Percentiles rank a stretch among this genome's conserved stretches.
phyloP scores from a whole-genome alignment of 139 green algal species.

The Micractinium sp. region DNA sequence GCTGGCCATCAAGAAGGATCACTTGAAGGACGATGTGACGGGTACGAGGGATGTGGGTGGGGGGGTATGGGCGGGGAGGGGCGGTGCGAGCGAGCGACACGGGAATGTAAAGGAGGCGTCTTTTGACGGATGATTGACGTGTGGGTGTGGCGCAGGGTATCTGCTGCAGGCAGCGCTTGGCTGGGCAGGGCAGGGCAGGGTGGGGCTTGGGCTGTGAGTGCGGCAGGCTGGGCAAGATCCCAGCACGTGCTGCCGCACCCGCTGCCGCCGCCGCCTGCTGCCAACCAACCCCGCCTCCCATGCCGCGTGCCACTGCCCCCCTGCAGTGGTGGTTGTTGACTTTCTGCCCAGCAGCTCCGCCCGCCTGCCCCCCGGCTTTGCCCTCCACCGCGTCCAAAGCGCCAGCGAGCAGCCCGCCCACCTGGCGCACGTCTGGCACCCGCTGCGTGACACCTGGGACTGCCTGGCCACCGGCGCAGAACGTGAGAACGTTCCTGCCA shows the following conservation, averaged over 20 bases:
- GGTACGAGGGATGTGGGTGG: too few species aligned
- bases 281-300: too few species aligned
- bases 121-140: neutral
- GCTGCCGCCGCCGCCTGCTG: too few species aligned
- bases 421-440: slow-evolving; percentile 43
- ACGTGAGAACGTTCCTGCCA: neutral
- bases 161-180: neutral
- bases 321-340: slow-evolving; percentile 66
- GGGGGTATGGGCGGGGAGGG: neutral
- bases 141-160: neutral
- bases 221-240: too few species aligned
- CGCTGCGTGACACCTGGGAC: slow-evolving; percentile 5
- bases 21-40: slow-evolving; percentile 67
- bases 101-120: too few species aligned
- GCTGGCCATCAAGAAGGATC: slow-evolving; percentile 56
- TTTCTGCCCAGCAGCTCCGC: slow-evolving; percentile 46
- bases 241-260: too few species aligned
- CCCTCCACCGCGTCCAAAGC: neutral
- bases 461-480: slow-evolving; percentile 6
- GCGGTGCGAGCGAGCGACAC: too few species aligned
- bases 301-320: neutral
- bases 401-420: slow-evolving; percentile 18
- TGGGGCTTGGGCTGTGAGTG: too few species aligned
- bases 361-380: slow-evolving; percentile 25
- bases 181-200: too few species aligned